Base-by-base conservation (phyloP, 2,329 filamentous ascomycete genomes). In the Paracorniculantispora psalliotae region DNA sequence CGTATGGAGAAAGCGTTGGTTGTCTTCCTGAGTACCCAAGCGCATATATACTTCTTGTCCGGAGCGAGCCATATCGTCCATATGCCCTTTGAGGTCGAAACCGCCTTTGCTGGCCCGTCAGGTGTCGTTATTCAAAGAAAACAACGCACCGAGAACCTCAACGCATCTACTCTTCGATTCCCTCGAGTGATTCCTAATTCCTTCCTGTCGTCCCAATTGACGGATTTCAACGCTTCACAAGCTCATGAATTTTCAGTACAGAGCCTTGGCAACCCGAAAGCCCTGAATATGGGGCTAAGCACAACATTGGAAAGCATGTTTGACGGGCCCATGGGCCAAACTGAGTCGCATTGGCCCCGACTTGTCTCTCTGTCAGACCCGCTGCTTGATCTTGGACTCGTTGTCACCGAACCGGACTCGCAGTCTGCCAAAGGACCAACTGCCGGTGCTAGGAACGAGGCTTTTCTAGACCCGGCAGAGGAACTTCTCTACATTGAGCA, bases 51-150 rank as follows among this genome's bases (percentile, higher is more conserved):
- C 78, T 97, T 96, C 70, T 82, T 97, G 39, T 85, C 89, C 2
- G 93, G 93, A 21, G 87, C 91, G 35, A 94, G 85, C 69, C 90
- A 99, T 80, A 85, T 96, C 60, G 82, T 97, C 50, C 91, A 96
- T 71, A 85, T 99, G 68, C 93, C 93, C 1, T 99, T 99, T 69
- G 92, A 97, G 74, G 89, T 97, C 44, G 91, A 96, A 69, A 85
- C 85, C 56, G 92, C 90, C 30, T 91, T 92, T 71, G 86, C 93
- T 37, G 90, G 90, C 13, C 89, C 92, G 6, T 81, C 85, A 33
- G 94, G 94, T 26, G 81, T 97, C 52, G 82, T 99, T 21, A 84
- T 99, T 59, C 93, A 97, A 73, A 83, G 92, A 61, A 96, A 89
- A 69, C 78, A 87, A 44, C 80, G 79, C 60, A 70, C 75, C 10